phyloP scores from a whole-genome alignment of 1,284 basidiomycete species.

The Gastroboletus turbinatus region DNA sequence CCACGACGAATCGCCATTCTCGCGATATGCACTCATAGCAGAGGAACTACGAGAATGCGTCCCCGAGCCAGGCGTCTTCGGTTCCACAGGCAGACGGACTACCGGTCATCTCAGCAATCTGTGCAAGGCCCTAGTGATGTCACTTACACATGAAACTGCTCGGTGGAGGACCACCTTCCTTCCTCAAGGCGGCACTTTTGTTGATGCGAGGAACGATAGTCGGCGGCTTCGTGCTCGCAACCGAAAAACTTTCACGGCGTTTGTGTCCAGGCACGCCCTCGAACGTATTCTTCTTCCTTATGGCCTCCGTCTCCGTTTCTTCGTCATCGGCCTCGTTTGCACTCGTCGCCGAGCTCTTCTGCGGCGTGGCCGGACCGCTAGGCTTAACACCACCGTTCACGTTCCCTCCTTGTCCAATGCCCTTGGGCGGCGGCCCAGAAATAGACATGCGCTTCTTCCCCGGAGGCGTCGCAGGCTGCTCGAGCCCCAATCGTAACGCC shows the following conservation, averaged over 20 bases:
- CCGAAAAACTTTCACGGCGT: constrained; percentile 67
- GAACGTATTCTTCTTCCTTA: constrained; percentile 45
- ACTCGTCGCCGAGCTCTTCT: constrained; percentile 14
- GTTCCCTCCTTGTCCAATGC: background rate
- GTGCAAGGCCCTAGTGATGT: background rate
- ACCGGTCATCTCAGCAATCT: constrained; percentile 1
- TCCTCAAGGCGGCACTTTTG: constrained; percentile 65
- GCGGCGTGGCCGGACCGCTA: background rate
- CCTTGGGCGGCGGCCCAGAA: constrained; percentile 15
- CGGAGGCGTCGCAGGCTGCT: constrained; percentile 36
- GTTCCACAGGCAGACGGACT: constrained; percentile 44
- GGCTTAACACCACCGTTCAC: constrained; percentile 7
- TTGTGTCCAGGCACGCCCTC: constrained; percentile 83
- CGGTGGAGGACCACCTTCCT: constrained; percentile 48
- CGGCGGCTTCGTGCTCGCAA: constrained; percentile 62
- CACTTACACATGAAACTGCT: constrained; percentile 65
- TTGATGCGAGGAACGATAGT: constrained; percentile 65
- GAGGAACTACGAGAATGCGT: constrained; percentile 43
- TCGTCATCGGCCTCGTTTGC: constrained; percentile 34
- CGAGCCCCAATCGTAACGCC: constrained; percentile 58
- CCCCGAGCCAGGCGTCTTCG: constrained; percentile 42
- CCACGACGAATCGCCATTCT: constrained; percentile 16
- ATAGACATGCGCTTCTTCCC: constrained; percentile 31
- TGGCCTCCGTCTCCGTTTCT: constrained; percentile 34
- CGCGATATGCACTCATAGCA: constrained; percentile 30